These are phyloP conservation scores for Sporothrix inflata DNA, from an alignment of 2,329 filamentous ascomycete species.

Conservation along the genomic window DNA sequence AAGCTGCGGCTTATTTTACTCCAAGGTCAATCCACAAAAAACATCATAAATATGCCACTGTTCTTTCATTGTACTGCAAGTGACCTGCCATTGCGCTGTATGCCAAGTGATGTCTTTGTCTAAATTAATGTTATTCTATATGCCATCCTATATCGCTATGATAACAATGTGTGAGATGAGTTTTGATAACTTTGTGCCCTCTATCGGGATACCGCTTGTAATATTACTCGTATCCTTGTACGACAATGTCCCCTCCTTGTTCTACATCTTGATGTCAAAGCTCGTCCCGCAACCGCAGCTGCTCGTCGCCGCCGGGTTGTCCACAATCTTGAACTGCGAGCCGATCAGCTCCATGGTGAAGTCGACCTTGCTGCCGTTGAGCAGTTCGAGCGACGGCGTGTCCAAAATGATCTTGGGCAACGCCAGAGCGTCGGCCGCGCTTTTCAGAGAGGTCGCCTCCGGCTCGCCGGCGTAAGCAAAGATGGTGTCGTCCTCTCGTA, in stretches of 20 bases:
- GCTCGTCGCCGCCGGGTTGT: conserved; percentile 88
- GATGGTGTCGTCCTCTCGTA: conserved; percentile 80
- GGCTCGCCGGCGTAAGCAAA: conserved; percentile 69
- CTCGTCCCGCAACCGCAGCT: conserved; percentile 97
- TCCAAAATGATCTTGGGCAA: conserved; percentile 86
- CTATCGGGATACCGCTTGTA: not conserved
- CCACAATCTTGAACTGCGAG: conserved; percentile 90
- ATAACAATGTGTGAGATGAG: not conserved
- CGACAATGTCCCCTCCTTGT: not conserved
- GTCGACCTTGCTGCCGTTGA: conserved; percentile 94
- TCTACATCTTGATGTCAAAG: conserved; percentile 82
- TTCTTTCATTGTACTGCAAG: conserved; percentile 6
- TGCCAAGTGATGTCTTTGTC: not conserved
- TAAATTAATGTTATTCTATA: not conserved
- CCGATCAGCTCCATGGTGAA: conserved; percentile 93
- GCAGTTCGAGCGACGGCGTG: conserved; percentile 78
- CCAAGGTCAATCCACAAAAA: conserved; percentile 24
- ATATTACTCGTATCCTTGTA: not conserved
- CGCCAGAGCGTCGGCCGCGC: conserved; percentile 38
- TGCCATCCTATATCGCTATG: not conserved
- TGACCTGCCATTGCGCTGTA: not conserved
- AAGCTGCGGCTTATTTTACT: conserved; percentile 20
- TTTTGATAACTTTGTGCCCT: not conserved
- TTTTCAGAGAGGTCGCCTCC: too few relatives aligned
- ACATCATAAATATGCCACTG: conserved; percentile 22